Conservation (phyloP, 306 rosid genomes). For the Nissolia schottii region DNA sequence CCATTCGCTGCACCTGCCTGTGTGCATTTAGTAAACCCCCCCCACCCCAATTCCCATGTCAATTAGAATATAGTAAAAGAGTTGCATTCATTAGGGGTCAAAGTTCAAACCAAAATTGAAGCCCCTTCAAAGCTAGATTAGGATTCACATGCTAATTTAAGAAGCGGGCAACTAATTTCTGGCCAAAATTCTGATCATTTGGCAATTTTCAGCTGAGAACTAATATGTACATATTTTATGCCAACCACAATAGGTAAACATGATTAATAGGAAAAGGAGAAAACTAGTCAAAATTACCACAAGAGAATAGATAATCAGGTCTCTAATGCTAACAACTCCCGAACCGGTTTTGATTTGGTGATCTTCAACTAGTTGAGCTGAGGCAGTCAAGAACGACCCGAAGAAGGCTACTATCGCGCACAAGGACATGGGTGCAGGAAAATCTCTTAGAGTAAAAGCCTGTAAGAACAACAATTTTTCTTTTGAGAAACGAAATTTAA, state of each 20-base stretch:
- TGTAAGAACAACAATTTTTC: not conserved
- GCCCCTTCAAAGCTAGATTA: not conserved
- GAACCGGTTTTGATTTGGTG: constrained; percentile 41
- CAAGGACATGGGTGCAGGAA: constrained; percentile 76
- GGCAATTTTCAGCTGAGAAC: too few species aligned
- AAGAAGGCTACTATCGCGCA: constrained; percentile 61
- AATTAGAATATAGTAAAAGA: not conserved
- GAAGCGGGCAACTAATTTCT: too few species aligned
- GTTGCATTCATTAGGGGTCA: not conserved
- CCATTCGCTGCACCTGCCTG: constrained; percentile 69
- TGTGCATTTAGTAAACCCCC: not conserved
- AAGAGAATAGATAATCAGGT: constrained; percentile 48
- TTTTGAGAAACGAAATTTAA: not conserved
- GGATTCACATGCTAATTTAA: not conserved
- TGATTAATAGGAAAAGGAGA: not conserved
- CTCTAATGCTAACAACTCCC: constrained; percentile 36
- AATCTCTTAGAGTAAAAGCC: constrained; percentile 61
- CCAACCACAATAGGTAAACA: not conserved
- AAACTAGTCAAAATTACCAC: constrained; percentile 38
- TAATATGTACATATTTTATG: not conserved
- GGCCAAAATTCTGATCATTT: too few species aligned
- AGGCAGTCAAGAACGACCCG: constrained; percentile 43
- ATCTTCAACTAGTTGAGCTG: constrained; percentile 34
- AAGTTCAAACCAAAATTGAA: not conserved
- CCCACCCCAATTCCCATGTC: not conserved